These are phyloP conservation scores for Trichoderma guizhouense DNA, from an alignment of 2,329 filamentous ascomycete genomes.

Conservation along the genomic window DNA sequence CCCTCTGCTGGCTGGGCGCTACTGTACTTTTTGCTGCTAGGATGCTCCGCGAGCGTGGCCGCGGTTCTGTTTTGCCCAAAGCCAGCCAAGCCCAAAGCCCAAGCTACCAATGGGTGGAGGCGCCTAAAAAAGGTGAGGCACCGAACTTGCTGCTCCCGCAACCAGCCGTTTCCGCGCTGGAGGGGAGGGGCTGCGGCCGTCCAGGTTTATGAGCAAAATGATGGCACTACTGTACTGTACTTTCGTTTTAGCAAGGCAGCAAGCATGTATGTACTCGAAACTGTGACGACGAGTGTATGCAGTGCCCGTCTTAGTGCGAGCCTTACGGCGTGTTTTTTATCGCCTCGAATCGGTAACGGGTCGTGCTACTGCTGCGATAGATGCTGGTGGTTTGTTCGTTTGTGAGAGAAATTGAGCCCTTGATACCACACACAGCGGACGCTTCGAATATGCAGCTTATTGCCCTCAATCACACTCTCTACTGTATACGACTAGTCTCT, in stretches of 20 bases:
- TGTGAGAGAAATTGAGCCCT: neutral
- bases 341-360: neutral
- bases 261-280: too few species aligned
- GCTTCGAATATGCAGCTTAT: slow-evolving; percentile 1
- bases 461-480: neutral
- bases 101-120: neutral
- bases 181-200: slow-evolving; percentile 8
- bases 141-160: slow-evolving; percentile 14
- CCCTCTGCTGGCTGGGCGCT: neutral
- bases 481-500: neutral
- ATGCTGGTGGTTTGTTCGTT: neutral
- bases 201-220: neutral
- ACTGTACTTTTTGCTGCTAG: neutral
- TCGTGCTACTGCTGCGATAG: neutral
- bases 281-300: neutral
- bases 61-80: neutral
- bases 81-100: neutral
- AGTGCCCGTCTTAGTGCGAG: neutral
- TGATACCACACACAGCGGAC: neutral
- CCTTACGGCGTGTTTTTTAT: neutral
- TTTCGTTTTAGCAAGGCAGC: neutral
- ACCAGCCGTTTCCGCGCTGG: slow-evolving; percentile 14
- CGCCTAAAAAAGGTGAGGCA: slow-evolving; percentile 12
- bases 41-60: neutral
- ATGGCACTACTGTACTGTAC: neutral